Evolutionary conservation across 1,284 basidiomycete genomes (phyloP).

Genomic region (Rhodotorula sp.): DNA sequence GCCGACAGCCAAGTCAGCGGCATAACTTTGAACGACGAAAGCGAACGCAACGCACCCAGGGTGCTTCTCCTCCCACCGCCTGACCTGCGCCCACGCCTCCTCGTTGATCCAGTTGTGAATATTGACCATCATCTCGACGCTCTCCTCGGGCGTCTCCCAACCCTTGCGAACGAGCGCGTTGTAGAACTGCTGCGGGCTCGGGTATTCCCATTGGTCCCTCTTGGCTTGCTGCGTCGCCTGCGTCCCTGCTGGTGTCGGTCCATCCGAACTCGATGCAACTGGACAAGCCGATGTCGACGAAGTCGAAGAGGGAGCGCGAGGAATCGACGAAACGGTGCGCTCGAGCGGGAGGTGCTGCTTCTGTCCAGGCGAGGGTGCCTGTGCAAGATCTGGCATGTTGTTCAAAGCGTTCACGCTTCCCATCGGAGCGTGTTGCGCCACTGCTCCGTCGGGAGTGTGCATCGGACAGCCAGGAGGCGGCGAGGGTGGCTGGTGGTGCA

Average conservation of each 20-base stretch:
- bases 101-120: slow-evolving; percentile 99
- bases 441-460: slow-evolving; percentile 5
- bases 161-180: slow-evolving; percentile 96
- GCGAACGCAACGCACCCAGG: slow-evolving; percentile 50
- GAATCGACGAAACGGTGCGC: slow-evolving; percentile 51
- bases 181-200: slow-evolving; percentile 97
- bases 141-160: slow-evolving; percentile 95
- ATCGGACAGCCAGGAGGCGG: slow-evolving; percentile 27
- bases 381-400: slow-evolving; percentile 80
- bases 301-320: slow-evolving; percentile 27
- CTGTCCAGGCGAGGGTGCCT: slow-evolving; percentile 63
- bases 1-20: neutral
- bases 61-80: slow-evolving; percentile 83
- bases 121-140: slow-evolving; percentile 93
- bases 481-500: slow-evolving; percentile 24
- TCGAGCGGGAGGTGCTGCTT: slow-evolving; percentile 65
- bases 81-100: slow-evolving; percentile 90
- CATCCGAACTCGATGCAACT: slow-evolving; percentile 40
- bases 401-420: slow-evolving; percentile 70
- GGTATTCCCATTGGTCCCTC: slow-evolving; percentile 80
- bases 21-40: neutral
- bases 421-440: slow-evolving; percentile 15
- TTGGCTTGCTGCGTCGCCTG: slow-evolving; percentile 1
- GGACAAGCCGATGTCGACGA: slow-evolving; percentile 44
- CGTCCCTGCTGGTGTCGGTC: neutral